Percentiles rank a stretch among this genome's conserved stretches.
Conservation (phyloP, 768 basidiomycete genomes). For the Sutorius australiensis region DNA sequence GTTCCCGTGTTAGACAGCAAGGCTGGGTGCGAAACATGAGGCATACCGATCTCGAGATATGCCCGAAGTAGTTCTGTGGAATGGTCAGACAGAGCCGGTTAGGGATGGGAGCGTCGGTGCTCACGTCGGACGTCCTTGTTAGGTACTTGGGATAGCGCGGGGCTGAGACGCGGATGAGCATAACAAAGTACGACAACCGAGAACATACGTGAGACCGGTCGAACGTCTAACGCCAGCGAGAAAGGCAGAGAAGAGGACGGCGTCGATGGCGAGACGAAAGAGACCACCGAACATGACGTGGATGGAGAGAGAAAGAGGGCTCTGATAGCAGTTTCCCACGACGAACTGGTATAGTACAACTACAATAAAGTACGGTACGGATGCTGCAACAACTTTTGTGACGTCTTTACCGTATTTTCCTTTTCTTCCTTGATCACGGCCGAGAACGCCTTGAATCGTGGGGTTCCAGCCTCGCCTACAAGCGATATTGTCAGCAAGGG, state of each 20-base stretch:
- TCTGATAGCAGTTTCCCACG: constrained; percentile 22
- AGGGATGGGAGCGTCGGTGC: constrained; percentile 28
- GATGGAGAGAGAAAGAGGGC: too few species aligned
- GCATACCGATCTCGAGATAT: constrained; percentile 77
- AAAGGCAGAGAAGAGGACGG: constrained; percentile 72
- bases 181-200: not conserved
- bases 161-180: constrained; percentile 39
- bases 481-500: constrained; percentile 10
- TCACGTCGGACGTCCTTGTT: constrained; percentile 88
- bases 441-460: constrained; percentile 71
- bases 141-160: constrained; percentile 68
- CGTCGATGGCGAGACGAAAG: constrained; percentile 74
- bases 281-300: constrained; percentile 28
- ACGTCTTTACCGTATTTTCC: constrained; percentile 46
- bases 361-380: constrained; percentile 20
- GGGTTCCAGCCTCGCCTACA: constrained; percentile 55
- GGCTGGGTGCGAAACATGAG: not conserved
- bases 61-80: constrained; percentile 61
- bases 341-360: not conserved
- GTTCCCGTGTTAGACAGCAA: constrained; percentile 2
- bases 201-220: constrained; percentile 78
- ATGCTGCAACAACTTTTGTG: constrained; percentile 31
- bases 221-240: constrained; percentile 82
- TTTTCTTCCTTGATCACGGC: constrained; percentile 76
- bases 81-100: constrained; percentile 1